Base-by-base conservation (phyloP, 257 asterid species). In the Forsythia viridissima region DNA sequence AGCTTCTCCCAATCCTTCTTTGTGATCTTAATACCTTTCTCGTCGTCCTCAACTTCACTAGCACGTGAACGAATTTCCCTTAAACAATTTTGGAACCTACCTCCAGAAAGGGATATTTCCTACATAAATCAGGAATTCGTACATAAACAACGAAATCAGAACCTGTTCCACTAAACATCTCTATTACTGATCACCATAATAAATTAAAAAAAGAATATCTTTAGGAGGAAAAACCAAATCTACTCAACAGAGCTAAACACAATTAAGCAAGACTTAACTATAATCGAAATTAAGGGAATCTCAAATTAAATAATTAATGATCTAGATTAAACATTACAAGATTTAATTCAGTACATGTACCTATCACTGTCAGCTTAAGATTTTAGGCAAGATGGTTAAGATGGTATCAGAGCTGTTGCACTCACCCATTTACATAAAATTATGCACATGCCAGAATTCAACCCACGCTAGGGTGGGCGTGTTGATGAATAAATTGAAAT, bases 81-180 rank as follows among this genome's bases (percentile, higher is more conserved):
- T 76, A 96, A 84, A 82, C 98, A 93, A 80, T 80, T 96, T 75
- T 96, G 99, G 84, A 76, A 96, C 79, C 99, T 87, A 69, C 89
- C 90, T 75, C 99, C 97, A 68, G 97, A 91, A 83, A 96, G 97
- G 5, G 99, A 86, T n/a, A 96, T 97, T 86, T 96, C 99, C 99
- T 96, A 46, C 82, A 80, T 75, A 57, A 85, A 8, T 90, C 85
- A 79, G 66, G 65, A 88, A 71, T 78, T 72, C 70, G 63, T 59
- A 63, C 51, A 73, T 65, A 42, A 24, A 72, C 39, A 0, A 51
- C 70, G 3, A 48, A 46, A 12, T 77, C 85, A 79, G 80, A 55
- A 74, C 40, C 73, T 75, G 57, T 70, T 20, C 21, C 57, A 71
- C 55, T 75, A 15, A 42, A 39, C 39, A 30, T 18, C 77, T 38